A percentile compares a stretch with the other conserved stretches of the same genome.
These are phyloP conservation scores for Apocynum venetum DNA, from an alignment of 257 asterid species.

Conservation along the genomic window DNA sequence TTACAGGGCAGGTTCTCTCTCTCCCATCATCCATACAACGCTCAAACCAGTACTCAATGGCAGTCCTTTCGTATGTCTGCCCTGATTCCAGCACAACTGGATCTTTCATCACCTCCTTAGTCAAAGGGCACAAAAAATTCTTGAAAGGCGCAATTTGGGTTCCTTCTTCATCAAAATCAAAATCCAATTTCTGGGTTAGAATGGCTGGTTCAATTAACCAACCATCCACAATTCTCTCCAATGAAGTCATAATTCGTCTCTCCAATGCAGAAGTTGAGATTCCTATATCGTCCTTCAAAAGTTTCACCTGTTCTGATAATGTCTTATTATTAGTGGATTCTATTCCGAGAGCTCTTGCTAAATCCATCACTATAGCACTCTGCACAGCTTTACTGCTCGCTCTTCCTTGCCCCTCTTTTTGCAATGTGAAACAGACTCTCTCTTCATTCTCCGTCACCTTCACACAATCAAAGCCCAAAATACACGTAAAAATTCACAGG, in stretches of 20 bases:
- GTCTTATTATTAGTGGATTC: conserved; percentile 20
- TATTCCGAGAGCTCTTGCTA: conserved; percentile 29
- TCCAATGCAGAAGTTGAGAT: conserved; percentile 12
- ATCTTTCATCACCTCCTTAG: conserved; percentile 32
- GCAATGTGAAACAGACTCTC: conserved; percentile 18
- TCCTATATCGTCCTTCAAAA: conserved; percentile 18
- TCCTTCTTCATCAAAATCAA: conserved; percentile 26
- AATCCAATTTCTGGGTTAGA: conserved; percentile 18
- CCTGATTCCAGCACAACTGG: conserved; percentile 30
- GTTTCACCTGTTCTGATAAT: conserved; percentile 18
- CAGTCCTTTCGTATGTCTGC: conserved; percentile 28
- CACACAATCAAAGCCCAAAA: conserved; percentile 1
- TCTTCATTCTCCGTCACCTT: conserved; percentile 32
- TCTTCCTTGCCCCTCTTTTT: conserved; percentile 27
- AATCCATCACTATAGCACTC: conserved; percentile 28
- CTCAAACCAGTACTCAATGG: conserved; percentile 30
- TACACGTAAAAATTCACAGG: neutral
- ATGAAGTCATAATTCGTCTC: conserved; percentile 18
- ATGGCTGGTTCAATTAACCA: conserved; percentile 23
- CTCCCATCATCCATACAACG: conserved; percentile 26
- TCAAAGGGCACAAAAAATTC: conserved; percentile 28
- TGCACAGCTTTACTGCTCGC: conserved; percentile 26
- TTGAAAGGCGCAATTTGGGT: conserved; percentile 24
- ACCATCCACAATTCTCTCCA: conserved; percentile 20
- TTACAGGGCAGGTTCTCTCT: conserved; percentile 29